Base-by-base conservation (phyloP, 192 early-diverging fungal species). In the Backusella tarrabulga region DNA sequence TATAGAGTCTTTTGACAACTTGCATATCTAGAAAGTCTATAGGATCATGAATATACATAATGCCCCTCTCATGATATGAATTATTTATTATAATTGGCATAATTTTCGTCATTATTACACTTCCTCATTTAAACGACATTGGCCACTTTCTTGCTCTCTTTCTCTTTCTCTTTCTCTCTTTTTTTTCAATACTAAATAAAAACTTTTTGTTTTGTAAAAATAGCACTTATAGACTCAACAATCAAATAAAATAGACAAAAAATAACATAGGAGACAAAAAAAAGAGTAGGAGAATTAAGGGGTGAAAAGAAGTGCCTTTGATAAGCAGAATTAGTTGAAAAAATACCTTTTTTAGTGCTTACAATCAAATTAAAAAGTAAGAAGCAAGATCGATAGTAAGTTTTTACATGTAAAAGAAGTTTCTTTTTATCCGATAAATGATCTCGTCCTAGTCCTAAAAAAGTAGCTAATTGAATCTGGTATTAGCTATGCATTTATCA, bases 11-110 rank as follows among this genome's bases (percentile, higher is more conserved):
- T 70, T 70, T 70, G 68, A 70, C 68, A 70, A 70, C 68, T 11
- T 70, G 68, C 68, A 70, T 70, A 35, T 69, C 68, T 69, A 68
- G 34, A 68, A 68, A 68, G 67, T 69, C 68, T 70, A 70, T 70
- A 14, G 11, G 23, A 29, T 29, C 23, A 29, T 63, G 23, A 7
- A 63, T 63, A 63, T 23, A 63, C 23, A 63, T 63, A 63, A 12
- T 63, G 26, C 56, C 56, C 56, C 56, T 63, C 56, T 29, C 56
- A 63, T 63, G 56, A 63, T 63, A 63, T 63, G 21, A 63, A 63
- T 29, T 63, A 56, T 21, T 56, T 56, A 56, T 29, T 63, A 63
- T 63, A 63, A 63, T 29, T 14, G 29, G 56, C 21, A 26, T 63
- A 29, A 26, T 29, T 63, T 23, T 63, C 56, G 56, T 63, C 56